Percentiles rank a stretch among this genome's conserved stretches.
Evolutionary conservation across 192 early-diverging fungal species (phyloP).

Genomic region (Backusella australiensis): DNA sequence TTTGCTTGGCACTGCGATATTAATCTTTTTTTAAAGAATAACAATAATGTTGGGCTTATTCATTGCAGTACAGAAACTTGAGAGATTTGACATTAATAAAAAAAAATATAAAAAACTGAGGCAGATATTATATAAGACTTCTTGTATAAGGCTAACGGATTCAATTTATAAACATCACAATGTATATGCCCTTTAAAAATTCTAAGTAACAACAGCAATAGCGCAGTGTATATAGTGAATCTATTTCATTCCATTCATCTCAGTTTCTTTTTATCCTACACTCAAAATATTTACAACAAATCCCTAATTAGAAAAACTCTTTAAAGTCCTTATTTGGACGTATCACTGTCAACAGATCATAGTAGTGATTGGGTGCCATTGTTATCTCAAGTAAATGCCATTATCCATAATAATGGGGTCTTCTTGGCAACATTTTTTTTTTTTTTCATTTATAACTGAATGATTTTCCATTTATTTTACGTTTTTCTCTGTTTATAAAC

Average conservation of each 20-base stretch:
- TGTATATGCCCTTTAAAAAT: neutral
- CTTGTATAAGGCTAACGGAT: neutral
- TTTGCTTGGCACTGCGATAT: neutral
- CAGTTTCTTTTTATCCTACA: neutral
- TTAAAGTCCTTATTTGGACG: neutral
- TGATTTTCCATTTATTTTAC: neutral
- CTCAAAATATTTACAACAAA: neutral
- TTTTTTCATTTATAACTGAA: neutral
- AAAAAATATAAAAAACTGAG: conserved; percentile 54
- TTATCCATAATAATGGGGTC: neutral
- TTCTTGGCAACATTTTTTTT: neutral
- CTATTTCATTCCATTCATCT: neutral
- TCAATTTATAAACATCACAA: neutral
- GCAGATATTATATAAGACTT: conserved; percentile 49
- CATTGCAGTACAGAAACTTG: conserved; percentile 95
- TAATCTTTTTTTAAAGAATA: neutral
- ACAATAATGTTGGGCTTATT: conserved; percentile 47
- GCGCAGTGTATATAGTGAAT: neutral
- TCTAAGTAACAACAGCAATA: neutral
- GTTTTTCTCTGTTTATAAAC: neutral
- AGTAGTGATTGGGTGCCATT: too few relatives aligned
- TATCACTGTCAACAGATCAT: neutral
- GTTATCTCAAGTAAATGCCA: too few relatives aligned
- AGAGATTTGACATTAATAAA: conserved; percentile 74
- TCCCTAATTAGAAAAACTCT: neutral